Percentiles rank a stretch among this genome's conserved stretches.
These are phyloP conservation scores for Hypomyces rosellus DNA, from an alignment of 2,329 filamentous ascomycete genomes.

Conservation along the genomic window DNA sequence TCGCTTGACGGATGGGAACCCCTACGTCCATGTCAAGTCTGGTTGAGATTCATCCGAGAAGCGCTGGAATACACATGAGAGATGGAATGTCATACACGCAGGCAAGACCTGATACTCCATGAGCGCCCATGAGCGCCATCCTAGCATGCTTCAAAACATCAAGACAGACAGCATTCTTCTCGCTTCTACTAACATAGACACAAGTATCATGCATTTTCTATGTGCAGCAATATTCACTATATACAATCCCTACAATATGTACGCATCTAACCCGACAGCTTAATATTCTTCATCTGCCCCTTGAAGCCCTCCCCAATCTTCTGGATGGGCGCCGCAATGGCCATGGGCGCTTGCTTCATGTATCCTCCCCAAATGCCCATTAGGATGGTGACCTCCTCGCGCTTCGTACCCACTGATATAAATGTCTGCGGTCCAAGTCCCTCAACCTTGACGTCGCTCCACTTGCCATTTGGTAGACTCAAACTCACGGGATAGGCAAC, in stretches of 20 bases:
- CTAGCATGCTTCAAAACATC: too few species aligned
- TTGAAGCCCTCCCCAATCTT: slow-evolving; percentile 8
- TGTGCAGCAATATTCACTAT: too few species aligned
- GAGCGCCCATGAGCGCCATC: too few species aligned
- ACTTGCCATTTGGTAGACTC: slow-evolving; percentile 9
- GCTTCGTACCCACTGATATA: slow-evolving; percentile 4
- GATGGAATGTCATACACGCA: too few species aligned
- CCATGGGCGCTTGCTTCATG: slow-evolving; percentile 9
- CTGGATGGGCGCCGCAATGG: slow-evolving; percentile 8
- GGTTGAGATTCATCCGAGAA: too few species aligned
- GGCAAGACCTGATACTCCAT: too few species aligned
- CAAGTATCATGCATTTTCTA: too few species aligned
- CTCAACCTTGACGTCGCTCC: slow-evolving; percentile 13
- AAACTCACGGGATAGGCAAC: slow-evolving; percentile 11
- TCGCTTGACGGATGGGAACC: too few species aligned
- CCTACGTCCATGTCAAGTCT: too few species aligned
- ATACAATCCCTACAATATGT: neutral
- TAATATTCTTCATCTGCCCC: slow-evolving; percentile 10
- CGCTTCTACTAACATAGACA: too few species aligned
- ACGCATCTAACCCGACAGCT: slow-evolving; percentile 1
- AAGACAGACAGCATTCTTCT: too few species aligned
- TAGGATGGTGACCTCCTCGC: slow-evolving; percentile 10
- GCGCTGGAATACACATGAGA: too few species aligned
- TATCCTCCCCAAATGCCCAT: slow-evolving; percentile 13
- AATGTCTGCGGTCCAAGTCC: slow-evolving; percentile 7